phyloP scores from a whole-genome alignment of 148 eudicot genomes.

The Diospyros kaki region DNA sequence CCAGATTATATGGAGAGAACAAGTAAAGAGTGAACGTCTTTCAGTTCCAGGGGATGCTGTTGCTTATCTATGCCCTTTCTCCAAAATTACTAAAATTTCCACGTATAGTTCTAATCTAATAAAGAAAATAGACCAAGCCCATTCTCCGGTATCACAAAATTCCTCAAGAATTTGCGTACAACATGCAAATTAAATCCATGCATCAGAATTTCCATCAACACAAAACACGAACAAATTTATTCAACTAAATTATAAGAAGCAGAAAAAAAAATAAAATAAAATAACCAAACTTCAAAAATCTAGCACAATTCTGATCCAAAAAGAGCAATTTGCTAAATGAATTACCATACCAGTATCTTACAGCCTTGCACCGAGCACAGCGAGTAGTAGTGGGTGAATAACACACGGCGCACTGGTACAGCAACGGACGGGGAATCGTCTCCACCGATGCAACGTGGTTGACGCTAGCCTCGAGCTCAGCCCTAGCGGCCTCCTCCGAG shows the following conservation, averaged over 20 bases:
- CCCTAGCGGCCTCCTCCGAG: conserved; percentile 64
- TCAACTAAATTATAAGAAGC: neutral
- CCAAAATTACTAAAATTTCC: conserved; percentile 2
- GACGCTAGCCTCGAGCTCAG: conserved; percentile 48
- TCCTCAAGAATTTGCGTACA: neutral
- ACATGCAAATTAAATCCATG: neutral
- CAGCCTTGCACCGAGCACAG: conserved; percentile 69
- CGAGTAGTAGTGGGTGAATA: conserved; percentile 46
- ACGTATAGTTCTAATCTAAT: neutral
- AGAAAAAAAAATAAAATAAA: neutral
- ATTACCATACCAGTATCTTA: conserved; percentile 62
- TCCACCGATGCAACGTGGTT: neutral
- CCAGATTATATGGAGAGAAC: neutral
- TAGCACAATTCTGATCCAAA: neutral
- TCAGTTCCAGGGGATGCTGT: neutral
- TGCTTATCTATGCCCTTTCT: neutral
- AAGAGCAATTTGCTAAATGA: neutral
- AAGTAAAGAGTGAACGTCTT: neutral
- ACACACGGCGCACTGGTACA: conserved; percentile 61
- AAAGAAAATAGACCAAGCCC: neutral
- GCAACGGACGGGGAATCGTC: conserved; percentile 15
- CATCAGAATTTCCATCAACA: neutral
- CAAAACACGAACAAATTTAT: conserved; percentile 1
- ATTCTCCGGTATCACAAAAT: neutral
- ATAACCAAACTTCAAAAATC: neutral